Conservation (phyloP, 345 rosid species). For the Syzygium aqueum region DNA sequence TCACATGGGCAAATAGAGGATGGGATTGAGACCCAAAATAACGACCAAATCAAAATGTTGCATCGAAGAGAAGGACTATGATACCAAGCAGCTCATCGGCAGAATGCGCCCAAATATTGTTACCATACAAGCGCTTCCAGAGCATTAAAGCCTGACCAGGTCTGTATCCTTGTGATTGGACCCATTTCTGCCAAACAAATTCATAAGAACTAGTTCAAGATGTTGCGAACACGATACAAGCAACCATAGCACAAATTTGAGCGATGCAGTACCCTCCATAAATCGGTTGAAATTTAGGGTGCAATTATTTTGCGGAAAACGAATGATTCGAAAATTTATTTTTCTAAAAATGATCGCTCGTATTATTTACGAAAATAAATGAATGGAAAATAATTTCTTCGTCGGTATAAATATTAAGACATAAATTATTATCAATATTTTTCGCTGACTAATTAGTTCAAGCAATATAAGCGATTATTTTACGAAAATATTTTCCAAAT, state of each 20-base stretch:
- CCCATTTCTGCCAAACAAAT: slow-evolving; percentile 59
- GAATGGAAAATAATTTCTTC: too few species aligned
- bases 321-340: too few species aligned
- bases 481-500: too few species aligned
- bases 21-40: background rate
- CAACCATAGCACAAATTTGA: background rate
- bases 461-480: too few species aligned
- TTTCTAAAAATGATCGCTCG: too few species aligned
- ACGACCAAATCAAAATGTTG: background rate
- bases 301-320: too few species aligned
- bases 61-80: background rate
- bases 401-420: too few species aligned
- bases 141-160: slow-evolving; percentile 94
- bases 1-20: background rate
- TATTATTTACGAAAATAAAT: too few species aligned
- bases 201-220: background rate
- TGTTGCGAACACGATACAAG: background rate
- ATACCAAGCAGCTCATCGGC: slow-evolving; percentile 66
- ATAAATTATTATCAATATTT: too few species aligned
- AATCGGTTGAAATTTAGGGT: background rate
- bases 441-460: too few species aligned
- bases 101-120: slow-evolving; percentile 56
- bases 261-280: background rate
- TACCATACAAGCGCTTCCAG: slow-evolving; percentile 87
- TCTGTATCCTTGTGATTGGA: slow-evolving; percentile 69